Conservation (phyloP, 1,284 basidiomycete species). For the Apiotrichum mycotoxinovorans region DNA sequence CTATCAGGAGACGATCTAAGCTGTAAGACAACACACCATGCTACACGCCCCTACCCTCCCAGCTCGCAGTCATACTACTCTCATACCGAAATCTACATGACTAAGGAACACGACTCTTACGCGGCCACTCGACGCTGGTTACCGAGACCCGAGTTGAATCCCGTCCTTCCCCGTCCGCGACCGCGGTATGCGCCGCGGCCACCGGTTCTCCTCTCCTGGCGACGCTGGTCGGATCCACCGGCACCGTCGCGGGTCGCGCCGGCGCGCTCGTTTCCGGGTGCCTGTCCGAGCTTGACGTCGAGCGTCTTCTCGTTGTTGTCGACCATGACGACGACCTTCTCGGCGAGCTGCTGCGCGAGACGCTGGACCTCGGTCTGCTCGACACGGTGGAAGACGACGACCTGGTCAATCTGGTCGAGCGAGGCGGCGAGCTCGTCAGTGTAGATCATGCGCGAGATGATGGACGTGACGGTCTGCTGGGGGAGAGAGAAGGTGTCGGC, state of each 20-base stretch:
- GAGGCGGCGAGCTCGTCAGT: constrained; percentile 92
- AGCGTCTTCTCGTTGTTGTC: constrained; percentile 95
- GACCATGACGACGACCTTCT: constrained; percentile 80
- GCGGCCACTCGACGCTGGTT: constrained; percentile 27
- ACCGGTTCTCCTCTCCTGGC: constrained; percentile 42
- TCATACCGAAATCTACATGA: constrained; percentile 4
- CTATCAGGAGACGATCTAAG: no score
- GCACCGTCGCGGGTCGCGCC: constrained; percentile 52
- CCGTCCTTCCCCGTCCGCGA: constrained; percentile 38
- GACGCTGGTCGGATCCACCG: constrained; percentile 35
- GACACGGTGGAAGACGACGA: constrained; percentile 84
- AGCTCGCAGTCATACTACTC: constrained; percentile 1
- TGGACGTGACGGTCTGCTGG: constrained; percentile 74
- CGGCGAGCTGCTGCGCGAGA: constrained; percentile 79
- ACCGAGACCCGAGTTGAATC: constrained; percentile 37
- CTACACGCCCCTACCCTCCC: no score
- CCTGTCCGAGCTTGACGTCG: constrained; percentile 76
- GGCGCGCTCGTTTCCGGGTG: constrained; percentile 56
- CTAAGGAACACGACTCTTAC: constrained; percentile 7
- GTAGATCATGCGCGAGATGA: constrained; percentile 99
- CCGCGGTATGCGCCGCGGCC: constrained; percentile 28
- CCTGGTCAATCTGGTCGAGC: constrained; percentile 80
- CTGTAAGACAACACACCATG: no score
- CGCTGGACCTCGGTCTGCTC: constrained; percentile 88
- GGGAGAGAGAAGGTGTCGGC: constrained; percentile 84